Conservation (phyloP, 164 flowering plant genomes). For the Berberis thunbergii region DNA sequence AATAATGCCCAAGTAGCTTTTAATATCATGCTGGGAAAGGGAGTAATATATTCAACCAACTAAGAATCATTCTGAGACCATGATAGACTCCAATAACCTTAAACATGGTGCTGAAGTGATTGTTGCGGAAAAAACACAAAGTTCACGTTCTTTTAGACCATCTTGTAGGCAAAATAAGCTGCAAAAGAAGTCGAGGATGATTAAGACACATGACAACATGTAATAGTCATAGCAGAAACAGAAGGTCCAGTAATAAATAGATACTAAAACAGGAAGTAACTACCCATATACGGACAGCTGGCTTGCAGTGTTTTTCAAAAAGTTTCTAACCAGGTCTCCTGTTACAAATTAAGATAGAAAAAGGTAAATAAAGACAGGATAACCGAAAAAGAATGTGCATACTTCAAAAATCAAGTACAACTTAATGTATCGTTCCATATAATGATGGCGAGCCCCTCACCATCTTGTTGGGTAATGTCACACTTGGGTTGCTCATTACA, state of each 20-base stretch:
- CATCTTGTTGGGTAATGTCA: constrained; percentile 43
- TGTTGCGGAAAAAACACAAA: constrained; percentile 95
- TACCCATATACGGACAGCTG: constrained; percentile 89
- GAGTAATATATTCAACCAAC: background rate
- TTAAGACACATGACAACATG: background rate
- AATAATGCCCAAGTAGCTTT: background rate
- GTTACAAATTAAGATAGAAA: constrained; percentile 10
- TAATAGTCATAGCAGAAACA: background rate
- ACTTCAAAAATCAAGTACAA: background rate
- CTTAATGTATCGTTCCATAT: constrained; percentile 7
- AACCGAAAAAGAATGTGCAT: background rate
- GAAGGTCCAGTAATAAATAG: background rate
- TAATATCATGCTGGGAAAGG: background rate
- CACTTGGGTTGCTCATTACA: constrained; percentile 19
- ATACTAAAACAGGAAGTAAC: constrained; percentile 6
- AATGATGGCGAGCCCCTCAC: constrained; percentile 19
- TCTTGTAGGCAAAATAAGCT: constrained; percentile 82
- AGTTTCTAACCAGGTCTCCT: constrained; percentile 68
- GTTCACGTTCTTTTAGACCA: constrained; percentile 80
- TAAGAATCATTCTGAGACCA: too few relatives aligned
- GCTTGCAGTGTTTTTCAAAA: constrained; percentile 76
- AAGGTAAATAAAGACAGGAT: constrained; percentile 3
- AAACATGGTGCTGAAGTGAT: constrained; percentile 98
- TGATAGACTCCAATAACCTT: constrained; percentile 43
- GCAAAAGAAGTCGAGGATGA: constrained; percentile 15